Percentiles rank a stretch among this genome's conserved stretches.
phyloP scores from a whole-genome alignment of 129 eudicot genomes.

The Tanacetum coccineum region DNA sequence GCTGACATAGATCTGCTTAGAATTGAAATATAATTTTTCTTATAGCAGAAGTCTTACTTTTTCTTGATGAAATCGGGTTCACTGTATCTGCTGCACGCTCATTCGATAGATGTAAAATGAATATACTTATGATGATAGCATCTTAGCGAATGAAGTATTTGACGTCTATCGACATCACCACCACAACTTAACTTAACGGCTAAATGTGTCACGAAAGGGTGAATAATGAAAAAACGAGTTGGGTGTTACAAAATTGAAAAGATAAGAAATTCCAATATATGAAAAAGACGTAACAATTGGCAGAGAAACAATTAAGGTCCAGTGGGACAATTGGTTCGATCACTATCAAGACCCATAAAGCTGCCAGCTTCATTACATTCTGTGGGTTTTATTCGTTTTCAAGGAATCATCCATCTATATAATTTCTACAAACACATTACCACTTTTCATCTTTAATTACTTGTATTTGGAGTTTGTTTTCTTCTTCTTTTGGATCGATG shows the following conservation, averaged over 20 bases:
- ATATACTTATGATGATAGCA: neutral
- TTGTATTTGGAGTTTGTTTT: no score
- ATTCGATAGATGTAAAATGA: neutral
- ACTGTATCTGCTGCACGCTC: neutral
- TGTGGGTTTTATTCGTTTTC: neutral
- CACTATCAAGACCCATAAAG: conserved; percentile 7
- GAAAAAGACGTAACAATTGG: neutral
- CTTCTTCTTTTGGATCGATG: no score
- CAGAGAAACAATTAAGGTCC: neutral
- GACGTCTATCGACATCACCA: no score
- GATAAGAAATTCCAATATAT: neutral
- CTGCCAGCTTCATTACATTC: neutral
- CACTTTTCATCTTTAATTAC: no score
- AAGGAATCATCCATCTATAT: no score
- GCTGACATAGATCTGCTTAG: neutral
- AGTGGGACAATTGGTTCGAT: conserved; percentile 1
- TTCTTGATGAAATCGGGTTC: conserved; percentile 14
- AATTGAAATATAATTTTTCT: no score
- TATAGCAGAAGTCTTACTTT: no score
- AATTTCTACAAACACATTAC: no score
- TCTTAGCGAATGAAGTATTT: no score
- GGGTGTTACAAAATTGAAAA: neutral
- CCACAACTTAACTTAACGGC: no score
- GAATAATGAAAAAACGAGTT: neutral
- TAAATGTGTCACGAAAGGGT: neutral